Evolutionary conservation across 768 basidiomycete species (phyloP).

Genomic region (Naganishia randhawae): DNA sequence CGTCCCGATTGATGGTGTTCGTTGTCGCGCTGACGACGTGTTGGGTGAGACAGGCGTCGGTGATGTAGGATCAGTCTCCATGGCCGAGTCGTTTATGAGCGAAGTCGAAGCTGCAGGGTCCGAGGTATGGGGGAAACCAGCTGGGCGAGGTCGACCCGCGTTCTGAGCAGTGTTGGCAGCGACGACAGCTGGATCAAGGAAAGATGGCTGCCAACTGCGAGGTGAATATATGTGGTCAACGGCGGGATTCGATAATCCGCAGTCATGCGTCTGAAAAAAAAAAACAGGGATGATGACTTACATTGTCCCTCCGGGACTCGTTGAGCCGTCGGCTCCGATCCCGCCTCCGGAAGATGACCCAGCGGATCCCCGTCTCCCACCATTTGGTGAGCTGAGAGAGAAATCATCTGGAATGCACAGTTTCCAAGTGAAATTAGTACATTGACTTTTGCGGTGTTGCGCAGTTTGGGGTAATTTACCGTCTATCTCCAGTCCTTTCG

Average conservation of each 20-base stretch:
- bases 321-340: slow-evolving; percentile 30
- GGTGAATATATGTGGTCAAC: slow-evolving; percentile 17
- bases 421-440: background rate
- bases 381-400: slow-evolving; percentile 54
- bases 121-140: slow-evolving; percentile 14
- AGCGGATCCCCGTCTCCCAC: slow-evolving; percentile 44
- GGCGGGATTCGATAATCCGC: background rate
- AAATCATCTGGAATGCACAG: slow-evolving; percentile 51
- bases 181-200: slow-evolving; percentile 26
- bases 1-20: slow-evolving; percentile 11
- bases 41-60: slow-evolving; percentile 33
- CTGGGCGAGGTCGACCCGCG: slow-evolving; percentile 9
- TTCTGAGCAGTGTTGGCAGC: slow-evolving; percentile 29
- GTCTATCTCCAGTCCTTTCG: slow-evolving; percentile 58
- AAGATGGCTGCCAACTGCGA: slow-evolving; percentile 25
- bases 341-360: slow-evolving; percentile 69
- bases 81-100: slow-evolving; percentile 17
- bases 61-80: slow-evolving; percentile 1
- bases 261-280: too few relatives aligned
- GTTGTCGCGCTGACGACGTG: slow-evolving; percentile 12
- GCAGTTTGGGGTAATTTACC: background rate
- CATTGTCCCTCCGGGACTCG: slow-evolving; percentile 51
- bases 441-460: background rate
- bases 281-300: slow-evolving; percentile 33
- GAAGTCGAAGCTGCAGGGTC: background rate